Base-by-base conservation (phyloP, 2,329 filamentous ascomycete genomes). In the Apiospora saccharicola region DNA sequence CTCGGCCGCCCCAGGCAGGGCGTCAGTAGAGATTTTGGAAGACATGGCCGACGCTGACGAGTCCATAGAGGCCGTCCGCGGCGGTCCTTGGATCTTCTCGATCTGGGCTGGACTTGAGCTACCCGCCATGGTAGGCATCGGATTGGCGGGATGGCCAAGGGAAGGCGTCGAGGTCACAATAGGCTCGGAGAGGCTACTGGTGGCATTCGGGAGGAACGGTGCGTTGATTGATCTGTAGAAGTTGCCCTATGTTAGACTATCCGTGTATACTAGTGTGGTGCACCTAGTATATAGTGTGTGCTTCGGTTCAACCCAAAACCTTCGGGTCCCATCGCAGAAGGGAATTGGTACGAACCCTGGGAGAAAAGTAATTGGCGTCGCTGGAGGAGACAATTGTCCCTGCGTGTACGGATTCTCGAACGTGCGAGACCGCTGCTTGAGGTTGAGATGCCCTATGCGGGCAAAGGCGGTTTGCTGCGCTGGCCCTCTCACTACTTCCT, bases 11-110 rank as follows among this genome's bases (percentile, higher is more conserved):
- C 87, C 89, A n/a, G 89, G 83, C 44, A 87, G 82, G 74, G 82
- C 87, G 75, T 92, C 91, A 67, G 89, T 86, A 0, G 90, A 86
- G 37, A 85, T 85, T 71, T 90, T 88, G 13, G 85, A 86, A 8
- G 94, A 94, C 68, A 94, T 87, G 13, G 90, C 90, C 2, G 96
- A 98, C 67, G 97, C 92, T n/a, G 94, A 93, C 14, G 95, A 98
- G 81, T 98, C 96, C 78, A 98, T 96, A 14, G 96, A 98, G 4
- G 93, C 93, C 71, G 93, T 97, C 78, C 95, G 91, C 71, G 92
- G 71, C 68, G 46, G 12, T 46, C 41, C 41, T 34, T 46, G 68
- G 34, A 64, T 37, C 49, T 26, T 64, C 16, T 85, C 84, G 75
- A 80, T 81, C 76, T 82, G 84, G 57, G 82, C 80, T 57, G 82